Percentiles rank a stretch among this genome's conserved stretches.
phyloP scores from a whole-genome alignment of 768 basidiomycete genomes.

The Galerina marginata region DNA sequence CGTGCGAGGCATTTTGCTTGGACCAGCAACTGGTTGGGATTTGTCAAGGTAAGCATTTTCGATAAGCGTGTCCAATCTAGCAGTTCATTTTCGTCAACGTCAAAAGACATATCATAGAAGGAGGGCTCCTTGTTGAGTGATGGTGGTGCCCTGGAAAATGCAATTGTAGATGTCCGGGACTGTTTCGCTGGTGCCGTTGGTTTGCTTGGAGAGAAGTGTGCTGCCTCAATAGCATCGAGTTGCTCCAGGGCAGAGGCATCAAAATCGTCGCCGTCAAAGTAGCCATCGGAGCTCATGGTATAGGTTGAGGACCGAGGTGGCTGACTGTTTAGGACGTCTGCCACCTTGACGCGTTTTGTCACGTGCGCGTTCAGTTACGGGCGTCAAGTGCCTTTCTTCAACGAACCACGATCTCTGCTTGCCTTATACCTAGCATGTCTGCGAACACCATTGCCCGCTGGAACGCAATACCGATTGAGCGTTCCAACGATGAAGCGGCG shows the following conservation, averaged over 20 bases:
- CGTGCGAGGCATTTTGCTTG: slow-evolving; percentile 38
- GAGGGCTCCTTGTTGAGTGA: slow-evolving; percentile 43
- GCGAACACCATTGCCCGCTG: slow-evolving; percentile 68
- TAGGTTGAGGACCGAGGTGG: not conserved
- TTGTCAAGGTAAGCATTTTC: slow-evolving; percentile 51
- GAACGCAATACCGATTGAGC: slow-evolving; percentile 67
- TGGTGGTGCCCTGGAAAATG: slow-evolving; percentile 19
- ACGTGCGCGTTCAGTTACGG: slow-evolving; percentile 24
- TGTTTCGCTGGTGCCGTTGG: slow-evolving; percentile 10
- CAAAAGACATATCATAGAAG: slow-evolving; percentile 58
- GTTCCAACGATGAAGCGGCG: slow-evolving; percentile 29
- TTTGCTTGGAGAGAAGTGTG: slow-evolving; percentile 41
- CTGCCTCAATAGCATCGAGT: slow-evolving; percentile 75
- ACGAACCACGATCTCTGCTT: not conserved
- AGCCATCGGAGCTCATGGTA: slow-evolving; percentile 78
- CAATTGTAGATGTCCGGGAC: not conserved
- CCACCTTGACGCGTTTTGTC: slow-evolving; percentile 30
- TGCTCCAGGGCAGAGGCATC: slow-evolving; percentile 64
- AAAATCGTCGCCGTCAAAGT: slow-evolving; percentile 66
- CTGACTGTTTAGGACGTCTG: not conserved
- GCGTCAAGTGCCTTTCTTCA: not conserved
- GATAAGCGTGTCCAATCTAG: slow-evolving; percentile 57
- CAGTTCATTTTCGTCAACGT: slow-evolving; percentile 62
- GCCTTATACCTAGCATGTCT: slow-evolving; percentile 53
- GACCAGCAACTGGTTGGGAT: slow-evolving; percentile 46